These are phyloP conservation scores for Globisporangium perplexum DNA, from an alignment of 352 stramenopile species.

Conservation along the genomic window DNA sequence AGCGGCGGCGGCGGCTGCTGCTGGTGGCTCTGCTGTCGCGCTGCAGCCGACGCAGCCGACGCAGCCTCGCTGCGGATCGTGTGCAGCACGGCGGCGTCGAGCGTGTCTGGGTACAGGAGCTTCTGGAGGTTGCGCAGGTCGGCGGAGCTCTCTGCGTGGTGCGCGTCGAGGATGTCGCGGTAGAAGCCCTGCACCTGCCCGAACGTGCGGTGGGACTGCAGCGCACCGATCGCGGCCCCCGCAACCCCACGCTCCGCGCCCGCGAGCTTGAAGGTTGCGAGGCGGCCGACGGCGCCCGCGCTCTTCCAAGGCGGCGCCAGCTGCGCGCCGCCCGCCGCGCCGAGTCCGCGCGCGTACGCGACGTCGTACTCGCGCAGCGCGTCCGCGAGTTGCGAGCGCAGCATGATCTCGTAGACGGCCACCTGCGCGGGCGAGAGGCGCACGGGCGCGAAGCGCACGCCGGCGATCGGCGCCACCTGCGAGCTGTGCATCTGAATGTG, in stretches of 20 bases:
- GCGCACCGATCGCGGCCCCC: slow-evolving; percentile 3
- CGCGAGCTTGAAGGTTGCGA: slow-evolving; percentile 38
- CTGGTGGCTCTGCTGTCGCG: neutral
- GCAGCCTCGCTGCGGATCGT: slow-evolving; percentile 14
- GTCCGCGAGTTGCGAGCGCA: slow-evolving; percentile 39
- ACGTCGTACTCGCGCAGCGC: slow-evolving; percentile 25
- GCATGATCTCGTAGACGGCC: slow-evolving; percentile 26
- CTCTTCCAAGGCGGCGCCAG: slow-evolving; percentile 37
- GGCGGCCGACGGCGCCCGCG: slow-evolving; percentile 24
- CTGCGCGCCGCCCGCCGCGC: slow-evolving; percentile 12
- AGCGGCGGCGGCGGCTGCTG: neutral
- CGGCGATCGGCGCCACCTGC: slow-evolving; percentile 9
- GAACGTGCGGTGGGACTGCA: slow-evolving; percentile 42
- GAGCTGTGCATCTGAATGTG: slow-evolving; percentile 2
- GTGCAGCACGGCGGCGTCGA: slow-evolving; percentile 35
- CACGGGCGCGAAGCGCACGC: slow-evolving; percentile 19
- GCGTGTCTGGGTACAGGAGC: slow-evolving; percentile 34
- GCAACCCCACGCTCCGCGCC: slow-evolving; percentile 12
- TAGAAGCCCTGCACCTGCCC: slow-evolving; percentile 46
- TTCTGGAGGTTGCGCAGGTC: slow-evolving; percentile 41
- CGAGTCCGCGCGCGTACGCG: slow-evolving; percentile 13
- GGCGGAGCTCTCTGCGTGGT: slow-evolving; percentile 26
- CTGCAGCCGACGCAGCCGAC: neutral
- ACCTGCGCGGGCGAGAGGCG: slow-evolving; percentile 22
- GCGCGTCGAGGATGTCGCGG: slow-evolving; percentile 34